Conservation (phyloP, 1,139 yeast species). For the Ogataea hybrid region DNA sequence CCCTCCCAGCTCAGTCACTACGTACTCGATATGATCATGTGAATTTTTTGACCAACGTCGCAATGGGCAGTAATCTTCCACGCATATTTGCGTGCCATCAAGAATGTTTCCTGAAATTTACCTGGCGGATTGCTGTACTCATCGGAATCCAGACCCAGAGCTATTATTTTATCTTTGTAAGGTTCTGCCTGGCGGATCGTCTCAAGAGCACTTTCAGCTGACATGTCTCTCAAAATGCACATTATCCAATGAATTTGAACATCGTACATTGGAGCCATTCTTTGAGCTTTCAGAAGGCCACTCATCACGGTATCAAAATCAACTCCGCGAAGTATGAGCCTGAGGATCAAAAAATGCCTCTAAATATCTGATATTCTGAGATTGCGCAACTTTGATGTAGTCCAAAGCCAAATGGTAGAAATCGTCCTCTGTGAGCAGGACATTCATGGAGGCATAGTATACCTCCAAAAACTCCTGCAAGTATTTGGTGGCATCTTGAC, state of each 20-base stretch:
- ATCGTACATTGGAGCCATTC: slow-evolving; percentile 12
- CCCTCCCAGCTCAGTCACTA: slow-evolving; percentile 17
- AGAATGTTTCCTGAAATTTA: slow-evolving; percentile 42
- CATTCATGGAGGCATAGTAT: slow-evolving; percentile 71
- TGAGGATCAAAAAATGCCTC: slow-evolving; percentile 78
- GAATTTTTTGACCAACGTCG: slow-evolving; percentile 52
- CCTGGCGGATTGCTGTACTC: slow-evolving; percentile 67
- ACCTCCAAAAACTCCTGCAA: slow-evolving; percentile 69
- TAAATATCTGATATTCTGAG: slow-evolving; percentile 47
- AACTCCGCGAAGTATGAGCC: slow-evolving; percentile 60
- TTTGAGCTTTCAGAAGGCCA: slow-evolving; percentile 15
- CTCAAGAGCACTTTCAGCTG: slow-evolving; percentile 52
- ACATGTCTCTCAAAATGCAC: slow-evolving; percentile 68
- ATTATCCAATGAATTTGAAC: slow-evolving; percentile 39
- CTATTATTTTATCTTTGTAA: slow-evolving; percentile 31
- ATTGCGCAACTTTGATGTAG: slow-evolving; percentile 55
- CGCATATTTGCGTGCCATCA: slow-evolving; percentile 26
- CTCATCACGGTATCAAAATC: slow-evolving; percentile 32
- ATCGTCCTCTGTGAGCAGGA: slow-evolving; percentile 56
- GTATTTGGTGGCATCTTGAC: slow-evolving; percentile 55
- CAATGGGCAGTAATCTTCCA: slow-evolving; percentile 70
- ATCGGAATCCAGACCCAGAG: slow-evolving; percentile 67
- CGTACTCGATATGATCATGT: slow-evolving; percentile 17
- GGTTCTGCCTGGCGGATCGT: slow-evolving; percentile 37
- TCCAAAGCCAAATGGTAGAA: slow-evolving; percentile 67